Percentiles rank a stretch among this genome's conserved stretches.
These are phyloP conservation scores for Laguncularia racemosa DNA, from an alignment of 345 rosid genomes.

Conservation along the genomic window DNA sequence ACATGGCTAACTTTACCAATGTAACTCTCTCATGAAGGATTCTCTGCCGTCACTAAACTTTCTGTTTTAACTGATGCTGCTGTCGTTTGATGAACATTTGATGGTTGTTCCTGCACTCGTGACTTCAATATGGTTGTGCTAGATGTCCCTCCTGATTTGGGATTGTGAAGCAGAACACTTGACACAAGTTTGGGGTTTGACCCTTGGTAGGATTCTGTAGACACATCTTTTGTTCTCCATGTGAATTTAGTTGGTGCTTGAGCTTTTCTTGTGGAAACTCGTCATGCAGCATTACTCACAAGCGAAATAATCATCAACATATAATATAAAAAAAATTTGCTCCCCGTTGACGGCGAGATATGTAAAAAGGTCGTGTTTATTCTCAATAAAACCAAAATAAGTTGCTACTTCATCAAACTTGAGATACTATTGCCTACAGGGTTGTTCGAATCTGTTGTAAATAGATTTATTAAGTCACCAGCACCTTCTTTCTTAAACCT, in stretches of 20 bases:
- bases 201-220: not conserved
- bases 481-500: too few relatives aligned
- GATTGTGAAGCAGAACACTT: not conserved
- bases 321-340: too few relatives aligned
- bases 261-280: constrained; percentile 18
- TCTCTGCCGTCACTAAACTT: not conserved
- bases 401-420: too few relatives aligned
- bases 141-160: not conserved
- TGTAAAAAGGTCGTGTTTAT: too few relatives aligned
- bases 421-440: too few relatives aligned
- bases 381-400: too few relatives aligned
- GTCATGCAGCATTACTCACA: constrained; percentile 26
- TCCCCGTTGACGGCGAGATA: too few relatives aligned
- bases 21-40: constrained; percentile 12
- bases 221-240: constrained; percentile 31
- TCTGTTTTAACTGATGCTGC: not conserved
- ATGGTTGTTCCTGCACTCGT: not conserved
- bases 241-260: constrained; percentile 24
- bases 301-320: too few relatives aligned
- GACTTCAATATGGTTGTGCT: not conserved
- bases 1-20: constrained; percentile 26
- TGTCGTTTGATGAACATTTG: not conserved
- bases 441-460: too few relatives aligned
- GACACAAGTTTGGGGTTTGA: not conserved
- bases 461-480: too few relatives aligned